A percentile compares a stretch with the other conserved stretches of the same genome.
phyloP scores from a whole-genome alignment of 2,329 filamentous ascomycete genomes.

The Cadophora sp. region DNA sequence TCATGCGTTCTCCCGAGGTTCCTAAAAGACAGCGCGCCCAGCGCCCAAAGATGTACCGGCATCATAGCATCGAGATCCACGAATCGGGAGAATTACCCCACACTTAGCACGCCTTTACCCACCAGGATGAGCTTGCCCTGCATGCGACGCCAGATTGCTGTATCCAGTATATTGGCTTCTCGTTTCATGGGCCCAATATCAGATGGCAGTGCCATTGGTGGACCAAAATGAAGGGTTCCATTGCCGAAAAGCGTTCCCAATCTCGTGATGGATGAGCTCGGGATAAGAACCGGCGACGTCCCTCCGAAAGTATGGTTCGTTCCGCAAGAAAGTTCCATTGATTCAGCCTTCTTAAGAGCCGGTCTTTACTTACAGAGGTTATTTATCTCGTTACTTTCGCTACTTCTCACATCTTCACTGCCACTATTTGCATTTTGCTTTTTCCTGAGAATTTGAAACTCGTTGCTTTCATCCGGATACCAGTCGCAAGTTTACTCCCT shows the following conservation, averaged over 20 bases:
- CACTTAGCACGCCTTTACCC: not conserved
- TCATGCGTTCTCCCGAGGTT: not conserved
- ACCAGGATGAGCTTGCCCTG: not conserved
- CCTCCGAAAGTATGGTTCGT: not conserved
- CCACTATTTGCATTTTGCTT: not conserved
- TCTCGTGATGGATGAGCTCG: slow-evolving; percentile 10
- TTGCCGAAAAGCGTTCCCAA: not conserved
- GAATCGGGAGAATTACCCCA: slow-evolving; percentile 18
- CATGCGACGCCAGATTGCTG: not conserved
- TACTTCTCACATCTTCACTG: not conserved
- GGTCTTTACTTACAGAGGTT: not conserved
- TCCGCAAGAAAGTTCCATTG: not conserved
- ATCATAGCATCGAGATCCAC: slow-evolving; percentile 11
- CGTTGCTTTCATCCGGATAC: not conserved
- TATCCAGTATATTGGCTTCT: slow-evolving; percentile 7
- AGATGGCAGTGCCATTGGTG: slow-evolving; percentile 7
- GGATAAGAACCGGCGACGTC: slow-evolving; percentile 18
- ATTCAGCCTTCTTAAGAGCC: slow-evolving; percentile 11
- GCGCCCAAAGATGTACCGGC: slow-evolving; percentile 6
- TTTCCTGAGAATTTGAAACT: not conserved
- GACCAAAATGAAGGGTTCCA: not conserved
- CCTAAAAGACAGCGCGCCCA: not conserved
- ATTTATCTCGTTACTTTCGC: slow-evolving; percentile 3
- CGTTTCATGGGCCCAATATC: slow-evolving; percentile 3
- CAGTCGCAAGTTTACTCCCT: not conserved